Evolutionary conservation across 768 basidiomycete species (phyloP), one percentile per base, ranked within the genome.

Genomic region (Amanita rubescens): DNA sequence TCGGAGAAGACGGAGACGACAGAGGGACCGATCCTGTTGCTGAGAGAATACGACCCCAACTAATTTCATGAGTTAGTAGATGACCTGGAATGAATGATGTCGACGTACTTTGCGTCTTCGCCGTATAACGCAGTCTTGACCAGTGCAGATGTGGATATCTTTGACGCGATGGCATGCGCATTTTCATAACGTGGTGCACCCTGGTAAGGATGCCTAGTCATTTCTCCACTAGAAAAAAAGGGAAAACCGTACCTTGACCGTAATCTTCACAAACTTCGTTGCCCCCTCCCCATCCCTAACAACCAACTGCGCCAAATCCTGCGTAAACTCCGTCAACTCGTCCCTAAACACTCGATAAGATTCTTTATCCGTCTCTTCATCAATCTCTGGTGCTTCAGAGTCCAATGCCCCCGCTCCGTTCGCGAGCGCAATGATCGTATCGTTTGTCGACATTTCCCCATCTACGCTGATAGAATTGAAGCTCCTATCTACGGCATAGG

Each of bases 391-490:
- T 1, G 22, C 39, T 17, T 69, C n/a, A n/a, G n/a, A n/a, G n/a
- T n/a, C 70, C 22, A 70, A 69, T 4, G 49, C 62, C 2, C 75
- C 75, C 1, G 91, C 93, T 12, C 94, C 96, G 58, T 98, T 99
- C 1, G 95, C 95, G 19, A 99, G 74, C 10, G 82, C 81, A 42
- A 94, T 65, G 60, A 98, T 85, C 2, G 94, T 93, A 64, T 99
- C 96, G 65, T 99, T 99, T 0, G 95, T 99, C 8, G 86, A 89
- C 95, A 96, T 98, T 59, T 98, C 95, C 2, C 95, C 95, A 62
- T 99, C 96, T 11, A 99, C 86, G 57, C 89, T 90, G 70, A 99
- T 99, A 10, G 88, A 90, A 65, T 98, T 98, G 78, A 99, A 98
- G 63, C 85, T 89, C 45, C 94, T 75, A 57, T 94, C 90, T 14